Conservation (phyloP, 2,329 filamentous ascomycete genomes). For the Trichoderma breve region DNA sequence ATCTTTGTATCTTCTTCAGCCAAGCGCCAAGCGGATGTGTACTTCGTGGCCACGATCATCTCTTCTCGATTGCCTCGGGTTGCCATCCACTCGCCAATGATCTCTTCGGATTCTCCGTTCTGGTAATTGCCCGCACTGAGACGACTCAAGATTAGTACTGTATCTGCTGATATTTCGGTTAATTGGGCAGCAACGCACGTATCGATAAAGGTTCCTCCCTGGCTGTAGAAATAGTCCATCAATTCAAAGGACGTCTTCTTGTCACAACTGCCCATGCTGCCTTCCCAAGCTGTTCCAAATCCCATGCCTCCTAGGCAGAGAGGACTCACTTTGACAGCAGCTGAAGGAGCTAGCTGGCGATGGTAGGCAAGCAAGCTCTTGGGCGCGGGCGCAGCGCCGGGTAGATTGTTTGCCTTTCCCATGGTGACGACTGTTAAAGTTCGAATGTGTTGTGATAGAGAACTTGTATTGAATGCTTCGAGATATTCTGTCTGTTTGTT, state of each 20-base stretch:
- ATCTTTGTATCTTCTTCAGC: conserved; percentile 20
- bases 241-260: conserved; percentile 14
- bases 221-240: conserved; percentile 17
- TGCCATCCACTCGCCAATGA: conserved; percentile 52
- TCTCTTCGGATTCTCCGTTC: conserved; percentile 49
- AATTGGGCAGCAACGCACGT: conserved; percentile 32
- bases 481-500: neutral
- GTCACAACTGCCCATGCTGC: conserved; percentile 42
- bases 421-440: neutral
- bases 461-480: neutral
- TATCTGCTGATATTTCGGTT: neutral
- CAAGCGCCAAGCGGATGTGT: conserved; percentile 39
- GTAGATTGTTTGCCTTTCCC: conserved; percentile 6
- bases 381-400: conserved; percentile 19
- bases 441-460: neutral
- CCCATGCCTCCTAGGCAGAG: conserved; percentile 28
- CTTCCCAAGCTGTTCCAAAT: conserved; percentile 35
- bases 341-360: conserved; percentile 25
- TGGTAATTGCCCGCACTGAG: conserved; percentile 45
- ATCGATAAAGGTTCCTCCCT: conserved; percentile 63
- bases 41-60: conserved; percentile 50
- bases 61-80: conserved; percentile 44
- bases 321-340: conserved; percentile 28
- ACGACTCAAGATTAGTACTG: neutral
- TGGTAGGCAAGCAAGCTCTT: conserved; percentile 26